These are phyloP conservation scores for Choanephora cucurbitarum DNA, from an alignment of 371 early-diverging fungal genomes.

Conservation along the genomic window DNA sequence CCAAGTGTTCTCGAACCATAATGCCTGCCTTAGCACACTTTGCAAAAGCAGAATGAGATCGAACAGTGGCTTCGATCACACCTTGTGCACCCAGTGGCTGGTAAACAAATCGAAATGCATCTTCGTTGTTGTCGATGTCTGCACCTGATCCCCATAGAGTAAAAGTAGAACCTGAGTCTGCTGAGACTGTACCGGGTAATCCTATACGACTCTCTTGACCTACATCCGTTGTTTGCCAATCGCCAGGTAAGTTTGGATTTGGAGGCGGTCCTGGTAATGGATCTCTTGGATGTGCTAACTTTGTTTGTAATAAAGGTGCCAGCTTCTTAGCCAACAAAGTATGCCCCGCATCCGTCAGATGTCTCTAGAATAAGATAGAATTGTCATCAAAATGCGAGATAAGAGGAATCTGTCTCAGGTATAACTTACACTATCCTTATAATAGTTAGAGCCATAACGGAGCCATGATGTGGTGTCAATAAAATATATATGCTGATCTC, in stretches of 20 bases:
- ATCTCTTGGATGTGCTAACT: constrained; percentile 30
- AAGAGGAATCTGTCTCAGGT: no score
- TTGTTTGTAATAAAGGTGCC: constrained; percentile 34
- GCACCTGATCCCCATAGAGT: constrained; percentile 51
- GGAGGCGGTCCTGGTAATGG: constrained; percentile 45
- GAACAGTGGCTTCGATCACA: constrained; percentile 30
- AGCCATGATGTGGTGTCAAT: constrained; percentile 49
- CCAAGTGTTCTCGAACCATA: constrained; percentile 50
- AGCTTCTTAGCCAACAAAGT: constrained; percentile 34
- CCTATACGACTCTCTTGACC: constrained; percentile 41
- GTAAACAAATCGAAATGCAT: constrained; percentile 49
- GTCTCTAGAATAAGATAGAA: constrained; percentile 20
- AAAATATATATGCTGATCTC: constrained; percentile 39
- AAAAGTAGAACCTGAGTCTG: constrained; percentile 42
- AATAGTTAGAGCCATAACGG: constrained; percentile 32
- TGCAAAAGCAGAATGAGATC: constrained; percentile 48
- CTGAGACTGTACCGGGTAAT: constrained; percentile 46
- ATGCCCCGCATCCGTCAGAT: constrained; percentile 44
- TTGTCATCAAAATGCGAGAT: background rate
- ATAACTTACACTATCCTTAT: constrained; percentile 31
- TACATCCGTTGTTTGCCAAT: constrained; percentile 52
- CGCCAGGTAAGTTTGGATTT: constrained; percentile 44
- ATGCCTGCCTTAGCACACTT: constrained; percentile 52
- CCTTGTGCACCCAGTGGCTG: constrained; percentile 33
- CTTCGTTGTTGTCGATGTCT: constrained; percentile 34